Evolutionary conservation across 1,139 yeast genomes (phyloP).

Genomic region (Kurtzmaniella quercitrusa): DNA sequence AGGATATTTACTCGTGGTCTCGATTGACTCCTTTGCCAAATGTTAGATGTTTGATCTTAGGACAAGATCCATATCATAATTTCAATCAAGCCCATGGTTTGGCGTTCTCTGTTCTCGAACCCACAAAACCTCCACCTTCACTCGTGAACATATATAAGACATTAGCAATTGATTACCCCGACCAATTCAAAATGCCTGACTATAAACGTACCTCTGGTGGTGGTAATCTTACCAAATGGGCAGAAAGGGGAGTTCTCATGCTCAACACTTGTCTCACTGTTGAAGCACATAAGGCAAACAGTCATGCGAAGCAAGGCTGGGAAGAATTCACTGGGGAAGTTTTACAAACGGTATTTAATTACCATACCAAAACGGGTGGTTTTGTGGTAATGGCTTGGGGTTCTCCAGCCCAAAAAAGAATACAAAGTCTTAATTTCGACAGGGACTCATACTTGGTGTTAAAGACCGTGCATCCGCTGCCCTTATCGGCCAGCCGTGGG

Average conservation of each 20-base stretch:
- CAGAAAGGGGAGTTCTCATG: slow-evolving; percentile 80
- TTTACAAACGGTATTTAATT: slow-evolving; percentile 44
- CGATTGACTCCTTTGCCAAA: slow-evolving; percentile 72
- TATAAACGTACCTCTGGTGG: slow-evolving; percentile 38
- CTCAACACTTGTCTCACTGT: slow-evolving; percentile 90
- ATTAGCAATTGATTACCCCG: slow-evolving; percentile 66
- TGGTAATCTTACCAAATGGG: slow-evolving; percentile 83
- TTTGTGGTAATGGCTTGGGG: slow-evolving; percentile 94
- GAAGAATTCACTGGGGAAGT: slow-evolving; percentile 80
- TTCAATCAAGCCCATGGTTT: slow-evolving; percentile 92
- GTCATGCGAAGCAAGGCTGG: slow-evolving; percentile 94
- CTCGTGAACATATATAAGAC: slow-evolving; percentile 83
- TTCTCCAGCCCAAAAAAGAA: slow-evolving; percentile 77
- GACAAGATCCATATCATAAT: slow-evolving; percentile 97
- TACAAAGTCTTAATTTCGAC: slow-evolving; percentile 34
- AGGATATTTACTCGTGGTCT: slow-evolving; percentile 91
- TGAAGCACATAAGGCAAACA: slow-evolving; percentile 88
- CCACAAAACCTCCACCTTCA: slow-evolving; percentile 88
- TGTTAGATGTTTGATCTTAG: slow-evolving; percentile 77
- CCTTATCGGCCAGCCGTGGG: slow-evolving; percentile 83
- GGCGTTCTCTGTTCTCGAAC: slow-evolving; percentile 86
- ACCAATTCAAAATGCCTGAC: slow-evolving; percentile 51
- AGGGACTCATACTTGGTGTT: slow-evolving; percentile 46
- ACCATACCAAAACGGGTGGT: slow-evolving; percentile 39
- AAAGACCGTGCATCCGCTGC: slow-evolving; percentile 89